Evolutionary conservation across 2,329 filamentous ascomycete genomes (phyloP).

Genomic region (Calonectria pauciramosa): DNA sequence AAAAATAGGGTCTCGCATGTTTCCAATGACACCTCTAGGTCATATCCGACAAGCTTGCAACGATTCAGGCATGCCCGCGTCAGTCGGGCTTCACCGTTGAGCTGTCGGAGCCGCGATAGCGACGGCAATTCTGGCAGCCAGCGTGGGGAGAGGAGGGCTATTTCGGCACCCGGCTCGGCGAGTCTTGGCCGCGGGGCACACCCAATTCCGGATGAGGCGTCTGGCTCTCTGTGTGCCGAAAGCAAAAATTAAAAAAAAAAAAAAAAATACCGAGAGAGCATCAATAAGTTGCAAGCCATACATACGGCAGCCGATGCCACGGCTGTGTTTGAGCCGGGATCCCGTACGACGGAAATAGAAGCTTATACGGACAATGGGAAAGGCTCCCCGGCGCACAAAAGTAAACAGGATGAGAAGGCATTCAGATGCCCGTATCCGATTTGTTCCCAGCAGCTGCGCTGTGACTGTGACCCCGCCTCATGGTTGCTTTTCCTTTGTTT

Average conservation of each 20-base stretch:
- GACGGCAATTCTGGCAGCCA: not conserved
- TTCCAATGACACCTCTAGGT: slow-evolving; percentile 23
- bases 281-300: not conserved
- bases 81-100: slow-evolving; percentile 17
- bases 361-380: slow-evolving; percentile 6
- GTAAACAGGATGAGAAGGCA: slow-evolving; percentile 20
- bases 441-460: slow-evolving; percentile 20
- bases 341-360: slow-evolving; percentile 38
- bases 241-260: slow-evolving; percentile 11
- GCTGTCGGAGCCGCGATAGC: not conserved
- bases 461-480: slow-evolving; percentile 36
- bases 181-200: not conserved
- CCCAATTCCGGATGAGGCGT: slow-evolving; percentile 35
- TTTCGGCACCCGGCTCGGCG: slow-evolving; percentile 1
- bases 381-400: slow-evolving; percentile 5
- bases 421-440: slow-evolving; percentile 3
- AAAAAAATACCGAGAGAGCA: not conserved
- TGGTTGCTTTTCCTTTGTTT: slow-evolving; percentile 25
- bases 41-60: slow-evolving; percentile 23
- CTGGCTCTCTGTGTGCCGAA: slow-evolving; percentile 24
- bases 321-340: not conserved
- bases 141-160: not conserved
- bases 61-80: slow-evolving; percentile 6
- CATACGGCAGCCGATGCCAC: not conserved
- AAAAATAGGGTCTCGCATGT: slow-evolving; percentile 7